Evolutionary conservation across 345 rosid genomes (phyloP).

Genomic region (Salix purpurea): DNA sequence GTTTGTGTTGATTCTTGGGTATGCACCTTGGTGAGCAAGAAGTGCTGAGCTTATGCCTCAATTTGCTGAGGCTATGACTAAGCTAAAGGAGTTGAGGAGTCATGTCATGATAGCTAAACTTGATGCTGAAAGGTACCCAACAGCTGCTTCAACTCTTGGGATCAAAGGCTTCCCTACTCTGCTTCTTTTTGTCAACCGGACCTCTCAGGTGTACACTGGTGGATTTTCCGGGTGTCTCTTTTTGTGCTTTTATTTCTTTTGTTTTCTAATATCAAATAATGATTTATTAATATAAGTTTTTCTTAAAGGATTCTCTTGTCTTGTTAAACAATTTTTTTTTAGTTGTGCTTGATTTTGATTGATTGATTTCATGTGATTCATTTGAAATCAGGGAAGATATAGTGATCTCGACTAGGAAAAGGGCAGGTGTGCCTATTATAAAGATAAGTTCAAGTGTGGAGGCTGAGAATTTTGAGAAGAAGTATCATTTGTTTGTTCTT

Average conservation of each 20-base stretch:
- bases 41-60: conserved; percentile 93
- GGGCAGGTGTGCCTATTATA: conserved; percentile 64
- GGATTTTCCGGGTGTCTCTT: conserved; percentile 68
- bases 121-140: conserved; percentile 72
- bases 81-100: conserved; percentile 58
- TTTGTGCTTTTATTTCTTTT: background rate
- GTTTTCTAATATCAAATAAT: background rate
- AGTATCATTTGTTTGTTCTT: conserved; percentile 47
- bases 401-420: conserved; percentile 79
- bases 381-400: conserved; percentile 55
- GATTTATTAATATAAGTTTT: background rate
- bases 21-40: conserved; percentile 82
- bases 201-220: conserved; percentile 58
- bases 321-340: background rate
- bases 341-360: background rate
- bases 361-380: conserved; percentile 14
- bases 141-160: conserved; percentile 54
- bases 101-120: conserved; percentile 71
- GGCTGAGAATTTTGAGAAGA: conserved; percentile 58
- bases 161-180: conserved; percentile 80
- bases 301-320: background rate
- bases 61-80: conserved; percentile 76
- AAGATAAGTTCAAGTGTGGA: conserved; percentile 43
- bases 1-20: conserved; percentile 57
- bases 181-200: conserved; percentile 72